These are phyloP conservation scores for Clavariopsis aquatica DNA, from an alignment of 495 filamentous ascomycete genomes.

Conservation along the genomic window DNA sequence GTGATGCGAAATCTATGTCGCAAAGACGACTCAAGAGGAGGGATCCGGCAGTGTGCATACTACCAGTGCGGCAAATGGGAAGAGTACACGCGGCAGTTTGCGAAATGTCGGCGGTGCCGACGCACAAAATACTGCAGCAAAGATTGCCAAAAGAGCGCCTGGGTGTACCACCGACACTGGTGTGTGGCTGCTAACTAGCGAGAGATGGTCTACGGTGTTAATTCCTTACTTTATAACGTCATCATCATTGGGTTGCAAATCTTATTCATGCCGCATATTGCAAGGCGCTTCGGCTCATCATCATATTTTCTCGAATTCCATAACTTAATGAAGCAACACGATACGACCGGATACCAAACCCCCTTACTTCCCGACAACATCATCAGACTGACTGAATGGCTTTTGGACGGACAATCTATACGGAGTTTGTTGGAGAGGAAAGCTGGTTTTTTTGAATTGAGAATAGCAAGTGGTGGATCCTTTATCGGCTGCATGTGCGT, in stretches of 20 bases:
- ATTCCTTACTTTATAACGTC: conserved; percentile 20
- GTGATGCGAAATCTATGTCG: conserved; percentile 98
- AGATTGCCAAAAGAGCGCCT: conserved; percentile 97
- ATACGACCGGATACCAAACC: conserved; percentile 30
- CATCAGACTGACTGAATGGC: conserved; percentile 29
- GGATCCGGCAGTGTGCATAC: conserved; percentile 94
- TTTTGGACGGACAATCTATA: conserved; percentile 31
- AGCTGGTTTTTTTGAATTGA: neutral
- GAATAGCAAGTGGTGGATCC: neutral
- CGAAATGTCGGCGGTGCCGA: conserved; percentile 93
- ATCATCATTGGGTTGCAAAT: conserved; percentile 24
- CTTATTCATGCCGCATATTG: conserved; percentile 40
- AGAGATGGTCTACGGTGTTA: conserved; percentile 4
- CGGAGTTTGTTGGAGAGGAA: conserved; percentile 30
- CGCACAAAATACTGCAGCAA: conserved; percentile 99
- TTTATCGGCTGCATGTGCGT: neutral
- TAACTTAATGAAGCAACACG: conserved; percentile 37
- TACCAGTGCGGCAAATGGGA: conserved; percentile 99
- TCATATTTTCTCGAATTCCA: conserved; percentile 25
- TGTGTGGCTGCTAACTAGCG: conserved; percentile 71
- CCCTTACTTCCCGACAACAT: neutral
- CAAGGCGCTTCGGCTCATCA: conserved; percentile 34
- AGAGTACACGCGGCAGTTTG: conserved; percentile 91
- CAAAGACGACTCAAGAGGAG: conserved; percentile 91
- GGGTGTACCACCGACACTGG: conserved; percentile 98